Evolutionary conservation across 106 monocot genomes (phyloP).

Genomic region (Platanthera zijinensis): DNA sequence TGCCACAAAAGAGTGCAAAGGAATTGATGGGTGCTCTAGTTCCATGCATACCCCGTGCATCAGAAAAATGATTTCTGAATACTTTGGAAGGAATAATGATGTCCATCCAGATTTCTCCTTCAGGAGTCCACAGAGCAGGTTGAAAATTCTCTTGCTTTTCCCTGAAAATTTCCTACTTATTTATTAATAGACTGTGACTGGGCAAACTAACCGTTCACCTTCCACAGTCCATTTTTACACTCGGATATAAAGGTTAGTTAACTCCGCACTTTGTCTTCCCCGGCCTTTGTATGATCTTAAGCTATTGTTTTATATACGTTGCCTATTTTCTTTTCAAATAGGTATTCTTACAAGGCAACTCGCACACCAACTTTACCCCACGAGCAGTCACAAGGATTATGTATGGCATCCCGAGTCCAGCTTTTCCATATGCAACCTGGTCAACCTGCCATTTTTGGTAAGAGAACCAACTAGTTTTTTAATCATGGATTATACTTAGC

Average conservation of each 20-base stretch:
- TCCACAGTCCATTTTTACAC: slow-evolving; percentile 71
- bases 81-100: slow-evolving; percentile 37
- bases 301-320: background rate
- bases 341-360: slow-evolving; percentile 91
- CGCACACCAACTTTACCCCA: slow-evolving; percentile 76
- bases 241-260: slow-evolving; percentile 85
- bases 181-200: too few species aligned
- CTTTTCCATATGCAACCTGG: slow-evolving; percentile 83
- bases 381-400: slow-evolving; percentile 93
- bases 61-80: slow-evolving; percentile 53
- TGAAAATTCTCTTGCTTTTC: background rate
- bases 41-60: slow-evolving; percentile 77
- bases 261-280: background rate
- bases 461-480: background rate
- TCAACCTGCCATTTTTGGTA: slow-evolving; percentile 88
- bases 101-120: slow-evolving; percentile 4
- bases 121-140: slow-evolving; percentile 51
- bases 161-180: background rate
- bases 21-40: slow-evolving; percentile 51
- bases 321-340: slow-evolving; percentile 10
- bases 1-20: slow-evolving; percentile 69
- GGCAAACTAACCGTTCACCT: slow-evolving; percentile 6
- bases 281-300: background rate
- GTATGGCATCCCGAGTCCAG: slow-evolving; percentile 96
- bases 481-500: background rate